Percentiles rank a stretch among this genome's conserved stretches.
Evolutionary conservation across 2,329 filamentous ascomycete genomes (phyloP).

Genomic region (Bipolaris gigantea): DNA sequence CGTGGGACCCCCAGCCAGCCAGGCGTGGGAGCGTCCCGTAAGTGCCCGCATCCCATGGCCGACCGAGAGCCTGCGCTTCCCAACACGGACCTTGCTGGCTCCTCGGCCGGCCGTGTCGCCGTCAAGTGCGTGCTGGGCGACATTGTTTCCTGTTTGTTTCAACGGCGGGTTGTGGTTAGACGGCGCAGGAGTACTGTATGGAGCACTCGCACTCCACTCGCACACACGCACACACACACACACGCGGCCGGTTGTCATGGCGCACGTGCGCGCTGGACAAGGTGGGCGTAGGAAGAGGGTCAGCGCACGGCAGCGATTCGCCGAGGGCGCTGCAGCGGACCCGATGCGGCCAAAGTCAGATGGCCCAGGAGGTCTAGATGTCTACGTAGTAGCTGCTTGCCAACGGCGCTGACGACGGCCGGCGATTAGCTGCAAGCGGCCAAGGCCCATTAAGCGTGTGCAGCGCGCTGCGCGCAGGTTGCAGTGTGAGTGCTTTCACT

Average conservation of each 20-base stretch:
- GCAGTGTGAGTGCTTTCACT: no score
- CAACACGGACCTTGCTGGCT: neutral
- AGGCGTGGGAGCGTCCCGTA: conserved; percentile 19
- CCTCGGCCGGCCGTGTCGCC: neutral
- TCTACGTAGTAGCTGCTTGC: conserved; percentile 11
- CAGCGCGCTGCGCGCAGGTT: conserved; percentile 20
- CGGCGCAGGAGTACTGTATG: neutral
- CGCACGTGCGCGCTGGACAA: conserved; percentile 21
- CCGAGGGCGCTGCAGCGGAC: conserved; percentile 13
- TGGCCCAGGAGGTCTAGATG: conserved; percentile 10
- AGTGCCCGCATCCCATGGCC: conserved; percentile 13
- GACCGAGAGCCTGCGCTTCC: neutral
- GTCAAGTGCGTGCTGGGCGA: neutral
- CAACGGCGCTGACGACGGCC: conserved; percentile 13
- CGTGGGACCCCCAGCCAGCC: conserved; percentile 26
- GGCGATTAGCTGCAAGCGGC: conserved; percentile 23
- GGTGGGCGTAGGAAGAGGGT: conserved; percentile 18
- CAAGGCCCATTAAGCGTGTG: conserved; percentile 16
- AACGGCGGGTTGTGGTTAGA: neutral
- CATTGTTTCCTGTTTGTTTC: no score
- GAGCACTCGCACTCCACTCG: neutral
- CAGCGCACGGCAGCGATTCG: conserved; percentile 18
- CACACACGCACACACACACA: no score
- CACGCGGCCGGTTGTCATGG: conserved; percentile 1
- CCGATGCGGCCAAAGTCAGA: conserved; percentile 21